These are phyloP conservation scores for Sporobolomyces pararoseus DNA, from an alignment of 768 basidiomycete genomes.

Conservation along the genomic window DNA sequence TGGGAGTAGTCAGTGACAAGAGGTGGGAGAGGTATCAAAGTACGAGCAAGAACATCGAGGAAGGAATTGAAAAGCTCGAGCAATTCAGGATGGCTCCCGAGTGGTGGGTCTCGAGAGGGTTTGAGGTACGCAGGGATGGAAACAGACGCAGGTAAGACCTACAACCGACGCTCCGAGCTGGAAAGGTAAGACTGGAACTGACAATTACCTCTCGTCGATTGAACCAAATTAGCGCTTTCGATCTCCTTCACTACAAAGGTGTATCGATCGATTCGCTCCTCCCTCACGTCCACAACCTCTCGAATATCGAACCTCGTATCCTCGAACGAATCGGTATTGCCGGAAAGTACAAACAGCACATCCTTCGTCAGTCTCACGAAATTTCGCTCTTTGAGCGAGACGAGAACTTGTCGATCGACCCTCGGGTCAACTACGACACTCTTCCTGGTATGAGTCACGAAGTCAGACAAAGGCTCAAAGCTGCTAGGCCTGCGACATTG, in stretches of 20 bases:
- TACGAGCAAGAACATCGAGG: slow-evolving; percentile 28
- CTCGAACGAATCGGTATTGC: slow-evolving; percentile 63
- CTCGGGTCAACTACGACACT: slow-evolving; percentile 63
- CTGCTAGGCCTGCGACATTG: slow-evolving; percentile 65
- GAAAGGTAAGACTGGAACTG: too few species aligned
- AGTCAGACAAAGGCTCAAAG: slow-evolving; percentile 62
- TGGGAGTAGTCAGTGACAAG: slow-evolving; percentile 53
- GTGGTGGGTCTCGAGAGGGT: slow-evolving; percentile 48
- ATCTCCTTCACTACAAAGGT: slow-evolving; percentile 63
- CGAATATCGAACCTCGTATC: slow-evolving; percentile 55
- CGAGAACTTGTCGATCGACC: slow-evolving; percentile 66
- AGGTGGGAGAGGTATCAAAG: slow-evolving; percentile 49
- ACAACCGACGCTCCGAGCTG: too few species aligned
- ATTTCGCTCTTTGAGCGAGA: slow-evolving; percentile 69
- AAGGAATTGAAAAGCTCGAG: slow-evolving; percentile 31
- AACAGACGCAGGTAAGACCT: slow-evolving; percentile 54
- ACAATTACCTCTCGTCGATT: too few species aligned
- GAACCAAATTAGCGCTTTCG: slow-evolving; percentile 66
- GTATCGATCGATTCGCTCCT: slow-evolving; percentile 55
- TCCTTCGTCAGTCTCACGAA: slow-evolving; percentile 71
- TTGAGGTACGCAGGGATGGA: slow-evolving; percentile 54
- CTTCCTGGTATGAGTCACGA: slow-evolving; percentile 72
- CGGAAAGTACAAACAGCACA: slow-evolving; percentile 51
- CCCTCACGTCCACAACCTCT: slow-evolving; percentile 56
- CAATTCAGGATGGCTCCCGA: slow-evolving; percentile 25